A percentile compares a stretch with the other conserved stretches of the same genome.
These are phyloP conservation scores for Thelonectria blattea DNA, from an alignment of 2,329 filamentous ascomycete species.

Conservation along the genomic window DNA sequence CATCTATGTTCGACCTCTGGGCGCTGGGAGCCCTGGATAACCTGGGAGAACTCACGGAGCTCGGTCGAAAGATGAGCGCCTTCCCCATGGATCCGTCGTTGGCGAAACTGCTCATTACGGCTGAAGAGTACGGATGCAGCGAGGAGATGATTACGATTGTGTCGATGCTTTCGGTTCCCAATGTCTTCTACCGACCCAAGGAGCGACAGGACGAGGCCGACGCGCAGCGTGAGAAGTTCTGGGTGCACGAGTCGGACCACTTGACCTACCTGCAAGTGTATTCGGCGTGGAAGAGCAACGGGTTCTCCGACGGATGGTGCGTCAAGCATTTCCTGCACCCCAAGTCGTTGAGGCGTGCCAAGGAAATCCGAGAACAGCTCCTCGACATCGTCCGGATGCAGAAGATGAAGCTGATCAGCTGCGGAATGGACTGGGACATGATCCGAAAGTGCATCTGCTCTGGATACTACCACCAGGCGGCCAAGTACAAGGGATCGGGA, in stretches of 20 bases:
- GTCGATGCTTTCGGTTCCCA: slow-evolving; percentile 95
- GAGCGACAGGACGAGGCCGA: slow-evolving; percentile 97
- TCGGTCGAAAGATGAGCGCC: slow-evolving; percentile 92
- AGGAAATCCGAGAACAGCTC: slow-evolving; percentile 93
- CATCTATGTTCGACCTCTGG: slow-evolving; percentile 97
- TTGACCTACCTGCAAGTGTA: slow-evolving; percentile 95
- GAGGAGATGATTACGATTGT: slow-evolving; percentile 99
- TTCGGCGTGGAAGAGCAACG: slow-evolving; percentile 92
- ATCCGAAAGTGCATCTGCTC: slow-evolving; percentile 97
- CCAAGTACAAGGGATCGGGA: slow-evolving; percentile 92
- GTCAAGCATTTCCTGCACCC: slow-evolving; percentile 90
- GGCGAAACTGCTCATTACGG: slow-evolving; percentile 92
- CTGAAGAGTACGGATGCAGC: slow-evolving; percentile 87
- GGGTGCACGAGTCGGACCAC: slow-evolving; percentile 96
- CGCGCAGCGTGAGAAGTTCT: slow-evolving; percentile 94
- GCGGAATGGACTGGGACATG: slow-evolving; percentile 96
- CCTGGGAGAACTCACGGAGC: slow-evolving; percentile 84
- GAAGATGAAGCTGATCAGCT: slow-evolving; percentile 85
- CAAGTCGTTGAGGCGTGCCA: slow-evolving; percentile 89
- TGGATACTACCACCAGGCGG: slow-evolving; percentile 97
- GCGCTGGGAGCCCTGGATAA: slow-evolving; percentile 93
- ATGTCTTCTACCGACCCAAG: slow-evolving; percentile 95
- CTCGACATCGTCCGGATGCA: slow-evolving; percentile 93
- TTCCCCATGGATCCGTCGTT: slow-evolving; percentile 98
- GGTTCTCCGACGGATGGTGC: slow-evolving; percentile 90